Base-by-base conservation (phyloP, 2,329 filamentous ascomycete genomes). In the Apiospora malaysiana region DNA sequence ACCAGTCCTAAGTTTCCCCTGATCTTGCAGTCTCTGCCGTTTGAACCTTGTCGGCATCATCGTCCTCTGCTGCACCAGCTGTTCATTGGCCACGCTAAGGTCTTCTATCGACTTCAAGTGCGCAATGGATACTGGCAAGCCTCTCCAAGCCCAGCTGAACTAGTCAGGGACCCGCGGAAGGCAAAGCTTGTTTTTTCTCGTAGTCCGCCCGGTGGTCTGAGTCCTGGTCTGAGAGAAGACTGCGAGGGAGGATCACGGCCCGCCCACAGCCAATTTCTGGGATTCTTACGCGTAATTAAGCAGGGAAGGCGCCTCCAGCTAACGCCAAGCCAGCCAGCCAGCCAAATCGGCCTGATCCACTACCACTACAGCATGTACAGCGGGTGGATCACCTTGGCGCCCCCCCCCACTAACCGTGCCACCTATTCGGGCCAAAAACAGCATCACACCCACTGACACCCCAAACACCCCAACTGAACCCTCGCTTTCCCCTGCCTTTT, bases 211-310 rank as follows among this genome's bases (percentile, higher is more conserved):
- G 4, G 14, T 45, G 42, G 42, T 45, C 42, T 45, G 42, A 18
- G 42, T 2, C 1, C 2, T 45, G 42, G 42, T 45, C 42, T 45
- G 42, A 18, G 42, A 45, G 42, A 16, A 14, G 10, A 16, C 12
- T 14, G 42, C 12, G 42, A 16, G 42, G 16, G 16, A 63, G 56
- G 21, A 63, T 63, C 32, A 37, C 56, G 56, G 56, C 56, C 56
- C 56, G 56, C 56, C 9, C 32, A 40, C 32, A 40, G 32, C 18
- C 42, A 45, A 45, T 45, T 45, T 45, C 42, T 45, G 42, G 27
- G 37, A n/a, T 63, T 63, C 27, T 63, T 63, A 63, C 56, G 56
- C 56, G 56, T 63, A 63, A n/a, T 32, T 63, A 63, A 18, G 56
- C 56, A 63, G 56, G 56, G 56, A 63, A 63, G 56, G 40, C 6